Conservation (phyloP, 1,284 basidiomycete genomes). For the Pyrrhoderma lamaoense region DNA sequence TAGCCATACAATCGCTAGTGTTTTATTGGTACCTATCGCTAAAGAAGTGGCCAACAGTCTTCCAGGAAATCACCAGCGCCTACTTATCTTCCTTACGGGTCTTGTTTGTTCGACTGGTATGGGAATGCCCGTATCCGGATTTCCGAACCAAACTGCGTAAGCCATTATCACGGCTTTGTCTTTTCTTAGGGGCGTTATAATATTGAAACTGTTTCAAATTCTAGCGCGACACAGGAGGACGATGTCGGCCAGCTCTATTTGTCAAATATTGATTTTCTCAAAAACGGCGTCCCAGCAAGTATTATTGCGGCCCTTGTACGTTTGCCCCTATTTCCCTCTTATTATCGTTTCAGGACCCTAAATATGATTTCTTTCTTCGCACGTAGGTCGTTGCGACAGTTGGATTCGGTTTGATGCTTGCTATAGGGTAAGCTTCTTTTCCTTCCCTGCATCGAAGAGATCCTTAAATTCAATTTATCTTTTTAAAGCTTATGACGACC, state of each 20-base stretch:
- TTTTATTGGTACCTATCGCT: slow-evolving; percentile 94
- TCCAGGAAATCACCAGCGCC: slow-evolving; percentile 54
- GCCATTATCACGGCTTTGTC: slow-evolving; percentile 27
- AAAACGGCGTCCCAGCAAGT: slow-evolving; percentile 89
- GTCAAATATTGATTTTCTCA: slow-evolving; percentile 83
- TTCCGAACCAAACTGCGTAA: slow-evolving; percentile 94
- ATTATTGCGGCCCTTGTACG: slow-evolving; percentile 77
- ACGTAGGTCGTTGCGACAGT: slow-evolving; percentile 71
- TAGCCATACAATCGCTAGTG: slow-evolving; percentile 94
- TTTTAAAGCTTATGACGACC: slow-evolving; percentile 5
- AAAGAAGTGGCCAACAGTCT: slow-evolving; percentile 81
- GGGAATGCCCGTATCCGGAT: slow-evolving; percentile 97
- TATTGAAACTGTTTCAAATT: slow-evolving; percentile 13
- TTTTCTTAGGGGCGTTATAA: slow-evolving; percentile 5
- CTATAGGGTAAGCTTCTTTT: slow-evolving; percentile 47
- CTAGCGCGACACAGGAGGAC: slow-evolving; percentile 88
- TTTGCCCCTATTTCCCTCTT: slow-evolving; percentile 15
- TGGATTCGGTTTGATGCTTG: slow-evolving; percentile 71
- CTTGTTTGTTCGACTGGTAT: slow-evolving; percentile 94
- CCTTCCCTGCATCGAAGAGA: background rate
- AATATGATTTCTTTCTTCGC: slow-evolving; percentile 1
- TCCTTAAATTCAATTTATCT: slow-evolving; percentile 3
- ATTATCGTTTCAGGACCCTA: slow-evolving; percentile 8
- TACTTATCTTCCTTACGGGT: slow-evolving; percentile 88
- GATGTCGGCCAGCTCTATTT: slow-evolving; percentile 88